These are phyloP conservation scores for Parachaetomium inaequale DNA, from an alignment of 495 filamentous ascomycete species.

Conservation along the genomic window DNA sequence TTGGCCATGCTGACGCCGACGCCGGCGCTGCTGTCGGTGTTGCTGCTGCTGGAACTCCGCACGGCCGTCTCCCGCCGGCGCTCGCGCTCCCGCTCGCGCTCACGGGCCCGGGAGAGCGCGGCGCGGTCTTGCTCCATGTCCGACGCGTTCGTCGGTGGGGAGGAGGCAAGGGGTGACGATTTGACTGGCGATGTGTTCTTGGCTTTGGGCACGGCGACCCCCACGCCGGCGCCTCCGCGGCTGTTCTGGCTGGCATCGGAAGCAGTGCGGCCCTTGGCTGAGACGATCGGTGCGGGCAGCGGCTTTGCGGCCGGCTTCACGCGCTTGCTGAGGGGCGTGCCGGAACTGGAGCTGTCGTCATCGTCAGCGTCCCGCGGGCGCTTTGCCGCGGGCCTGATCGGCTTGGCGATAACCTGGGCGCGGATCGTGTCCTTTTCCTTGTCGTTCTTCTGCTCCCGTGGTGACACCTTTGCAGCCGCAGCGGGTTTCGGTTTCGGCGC, in stretches of 20 bases:
- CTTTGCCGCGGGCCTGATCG: conserved; percentile 29
- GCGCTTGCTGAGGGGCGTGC: conserved; percentile 49
- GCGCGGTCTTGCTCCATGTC: conserved; percentile 49
- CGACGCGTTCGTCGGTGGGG: conserved; percentile 72
- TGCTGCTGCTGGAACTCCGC: conserved; percentile 27
- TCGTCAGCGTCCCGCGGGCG: conserved; percentile 44
- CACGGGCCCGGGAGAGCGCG: conserved; percentile 13
- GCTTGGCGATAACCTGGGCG: conserved; percentile 32
- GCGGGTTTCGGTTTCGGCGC: conserved; percentile 20
- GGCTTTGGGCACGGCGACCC: conserved; percentile 30
- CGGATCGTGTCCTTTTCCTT: conserved; percentile 35
- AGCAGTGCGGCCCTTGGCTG: conserved; percentile 35
- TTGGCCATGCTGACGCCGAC: conserved; percentile 22
- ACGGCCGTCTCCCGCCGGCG: conserved; percentile 27
- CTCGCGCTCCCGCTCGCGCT: conserved; percentile 26
- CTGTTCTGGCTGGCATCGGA: conserved; percentile 49
- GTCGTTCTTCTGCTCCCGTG: conserved; percentile 19
- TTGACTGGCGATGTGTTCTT: conserved; percentile 62
- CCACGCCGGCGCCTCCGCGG: conserved; percentile 35
- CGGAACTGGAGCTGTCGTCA: conserved; percentile 51
- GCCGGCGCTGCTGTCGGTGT: conserved; percentile 16
- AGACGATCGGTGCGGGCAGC: conserved; percentile 14
- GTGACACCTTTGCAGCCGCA: conserved; percentile 9
- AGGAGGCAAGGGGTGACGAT: conserved; percentile 69
- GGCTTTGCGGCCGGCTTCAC: conserved; percentile 39